A percentile compares a stretch with the other conserved stretches of the same genome.
Evolutionary conservation across 306 rosid species (phyloP).

Genomic region (Albizia julibrissin): DNA sequence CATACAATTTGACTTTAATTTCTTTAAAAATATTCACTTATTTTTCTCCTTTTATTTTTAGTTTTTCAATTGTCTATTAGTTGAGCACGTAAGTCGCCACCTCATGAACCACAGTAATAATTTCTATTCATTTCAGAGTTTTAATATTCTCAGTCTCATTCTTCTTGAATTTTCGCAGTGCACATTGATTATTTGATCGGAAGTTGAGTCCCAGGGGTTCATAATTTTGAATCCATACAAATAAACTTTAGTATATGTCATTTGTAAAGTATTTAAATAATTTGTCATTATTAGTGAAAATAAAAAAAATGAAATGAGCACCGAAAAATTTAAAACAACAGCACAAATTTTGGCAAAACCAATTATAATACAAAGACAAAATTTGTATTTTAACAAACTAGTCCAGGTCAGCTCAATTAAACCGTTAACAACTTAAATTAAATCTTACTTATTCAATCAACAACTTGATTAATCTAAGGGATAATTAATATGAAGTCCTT

Average conservation of each 20-base stretch:
- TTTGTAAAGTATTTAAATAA: no score
- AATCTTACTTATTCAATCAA: background rate
- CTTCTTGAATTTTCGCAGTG: background rate
- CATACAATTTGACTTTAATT: no score
- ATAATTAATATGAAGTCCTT: no score
- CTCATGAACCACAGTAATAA: background rate
- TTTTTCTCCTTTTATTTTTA: background rate
- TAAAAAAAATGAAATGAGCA: no score
- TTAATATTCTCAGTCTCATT: background rate
- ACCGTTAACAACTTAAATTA: background rate
- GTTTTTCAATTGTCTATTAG: background rate
- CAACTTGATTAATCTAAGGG: background rate
- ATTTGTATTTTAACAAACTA: background rate
- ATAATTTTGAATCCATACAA: no score
- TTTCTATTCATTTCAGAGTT: background rate
- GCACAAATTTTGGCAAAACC: background rate
- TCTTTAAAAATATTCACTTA: no score
- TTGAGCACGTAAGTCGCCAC: background rate
- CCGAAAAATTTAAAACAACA: no score
- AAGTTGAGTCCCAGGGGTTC: background rate
- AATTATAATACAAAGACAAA: background rate
- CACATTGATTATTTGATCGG: background rate
- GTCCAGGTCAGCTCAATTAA: background rate
- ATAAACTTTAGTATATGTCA: no score
- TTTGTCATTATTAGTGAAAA: no score